These are phyloP conservation scores for Acacia pycnantha DNA, from an alignment of 331 rosid genomes.

Conservation along the genomic window DNA sequence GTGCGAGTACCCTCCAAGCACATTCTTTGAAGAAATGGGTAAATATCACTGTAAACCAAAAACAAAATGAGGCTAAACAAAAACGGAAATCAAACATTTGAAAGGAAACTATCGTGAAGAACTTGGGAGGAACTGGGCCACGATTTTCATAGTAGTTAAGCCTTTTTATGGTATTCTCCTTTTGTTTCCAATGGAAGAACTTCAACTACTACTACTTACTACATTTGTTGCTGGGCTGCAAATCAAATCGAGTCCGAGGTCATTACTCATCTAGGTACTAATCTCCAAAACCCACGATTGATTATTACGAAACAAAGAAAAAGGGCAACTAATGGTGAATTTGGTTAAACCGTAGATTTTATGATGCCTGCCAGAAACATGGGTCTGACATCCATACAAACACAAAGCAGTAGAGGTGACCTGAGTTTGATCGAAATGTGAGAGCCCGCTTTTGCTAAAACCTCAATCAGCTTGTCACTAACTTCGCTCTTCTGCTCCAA, in stretches of 20 bases:
- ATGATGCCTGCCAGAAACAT: constrained; percentile 12
- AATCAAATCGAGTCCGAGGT: not conserved
- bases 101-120: not conserved
- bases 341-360: not conserved
- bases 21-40: constrained; percentile 57
- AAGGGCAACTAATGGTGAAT: not conserved
- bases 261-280: not conserved
- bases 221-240: not conserved
- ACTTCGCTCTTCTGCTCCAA: constrained; percentile 52
- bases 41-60: constrained; percentile 56
- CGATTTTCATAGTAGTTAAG: not conserved
- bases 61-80: constrained; percentile 13
- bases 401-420: constrained; percentile 41
- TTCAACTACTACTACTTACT: not conserved
- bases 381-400: constrained; percentile 14
- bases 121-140: not conserved
- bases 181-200: not conserved
- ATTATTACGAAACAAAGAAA: not conserved
- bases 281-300: not conserved
- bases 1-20: constrained; percentile 77
- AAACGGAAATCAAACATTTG: not conserved
- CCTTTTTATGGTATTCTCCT: not conserved
- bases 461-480: constrained; percentile 69
- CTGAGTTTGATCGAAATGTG: constrained; percentile 60
- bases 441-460: constrained; percentile 66